Conservation (phyloP, 805 yeast species). For the Metschnikowia colocasiae region DNA sequence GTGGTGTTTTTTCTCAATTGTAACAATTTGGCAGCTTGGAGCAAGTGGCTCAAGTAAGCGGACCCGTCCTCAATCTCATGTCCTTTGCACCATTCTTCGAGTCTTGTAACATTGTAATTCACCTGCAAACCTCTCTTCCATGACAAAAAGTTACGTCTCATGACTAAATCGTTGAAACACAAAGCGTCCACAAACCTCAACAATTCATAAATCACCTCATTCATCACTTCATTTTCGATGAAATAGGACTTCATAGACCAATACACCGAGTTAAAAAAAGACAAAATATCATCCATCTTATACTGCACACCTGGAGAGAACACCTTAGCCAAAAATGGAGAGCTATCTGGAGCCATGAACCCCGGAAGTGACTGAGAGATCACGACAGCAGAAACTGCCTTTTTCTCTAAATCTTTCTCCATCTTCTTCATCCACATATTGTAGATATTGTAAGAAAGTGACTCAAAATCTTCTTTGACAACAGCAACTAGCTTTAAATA, state of each 20-base stretch:
- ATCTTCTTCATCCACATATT: conserved; percentile 96
- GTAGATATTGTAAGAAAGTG: conserved; percentile 87
- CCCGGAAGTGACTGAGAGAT: conserved; percentile 95
- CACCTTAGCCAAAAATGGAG: conserved; percentile 79
- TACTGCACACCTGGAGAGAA: conserved; percentile 68
- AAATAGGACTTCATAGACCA: conserved; percentile 92
- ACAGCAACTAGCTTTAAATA: conserved; percentile 85
- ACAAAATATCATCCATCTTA: conserved; percentile 91
- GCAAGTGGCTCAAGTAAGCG: conserved; percentile 74
- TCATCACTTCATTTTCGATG: conserved; percentile 79
- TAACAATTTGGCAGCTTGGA: conserved; percentile 88
- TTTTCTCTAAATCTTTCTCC: conserved; percentile 85
- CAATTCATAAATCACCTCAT: conserved; percentile 78
- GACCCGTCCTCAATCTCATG: conserved; percentile 89
- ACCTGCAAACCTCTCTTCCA: conserved; percentile 98
- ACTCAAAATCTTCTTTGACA: conserved; percentile 90
- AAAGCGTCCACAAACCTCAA: conserved; percentile 84
- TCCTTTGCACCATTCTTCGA: conserved; percentile 97
- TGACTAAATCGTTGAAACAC: conserved; percentile 91
- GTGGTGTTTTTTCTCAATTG: conserved; percentile 87
- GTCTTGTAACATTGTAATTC: conserved; percentile 91
- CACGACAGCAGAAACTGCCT: conserved; percentile 92
- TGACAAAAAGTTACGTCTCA: conserved; percentile 90
- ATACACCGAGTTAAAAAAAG: conserved; percentile 83
- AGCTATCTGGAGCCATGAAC: conserved; percentile 79